phyloP scores from a whole-genome alignment of 331 rosid genomes.

The Phaseolus coccineus region DNA sequence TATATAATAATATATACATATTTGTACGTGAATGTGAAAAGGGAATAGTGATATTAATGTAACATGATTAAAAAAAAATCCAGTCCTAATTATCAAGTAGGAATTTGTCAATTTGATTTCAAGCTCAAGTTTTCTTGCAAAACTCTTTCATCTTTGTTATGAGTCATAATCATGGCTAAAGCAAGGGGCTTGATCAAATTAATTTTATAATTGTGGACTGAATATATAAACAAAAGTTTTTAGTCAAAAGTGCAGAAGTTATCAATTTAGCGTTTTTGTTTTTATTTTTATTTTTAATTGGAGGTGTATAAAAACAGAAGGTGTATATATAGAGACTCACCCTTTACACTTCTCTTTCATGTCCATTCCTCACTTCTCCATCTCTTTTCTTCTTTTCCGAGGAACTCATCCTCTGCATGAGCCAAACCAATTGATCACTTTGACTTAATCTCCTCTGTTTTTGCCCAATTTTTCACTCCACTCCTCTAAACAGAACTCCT shows the following conservation, averaged over 20 bases:
- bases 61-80: no score
- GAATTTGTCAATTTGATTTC: conserved; percentile 2
- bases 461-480: conserved; percentile 16
- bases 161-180: background rate
- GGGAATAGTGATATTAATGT: no score
- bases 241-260: no score
- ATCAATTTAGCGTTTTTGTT: no score
- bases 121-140: background rate
- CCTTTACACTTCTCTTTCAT: conserved; percentile 51
- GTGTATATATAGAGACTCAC: conserved; percentile 55
- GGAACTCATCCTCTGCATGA: conserved; percentile 25
- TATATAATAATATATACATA: no score
- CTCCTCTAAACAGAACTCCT: conserved; percentile 28
- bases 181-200: background rate
- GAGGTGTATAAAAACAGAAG: no score
- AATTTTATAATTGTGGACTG: no score
- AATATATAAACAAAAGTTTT: no score
- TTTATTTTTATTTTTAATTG: no score
- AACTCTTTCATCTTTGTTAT: background rate
- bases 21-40: no score
- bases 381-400: conserved; percentile 28
- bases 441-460: conserved; percentile 30
- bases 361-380: conserved; percentile 40
- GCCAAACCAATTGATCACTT: conserved; percentile 13
- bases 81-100: background rate